Conservation (phyloP, 1,139 yeast genomes). For the Entelexis paramagnoliae region DNA sequence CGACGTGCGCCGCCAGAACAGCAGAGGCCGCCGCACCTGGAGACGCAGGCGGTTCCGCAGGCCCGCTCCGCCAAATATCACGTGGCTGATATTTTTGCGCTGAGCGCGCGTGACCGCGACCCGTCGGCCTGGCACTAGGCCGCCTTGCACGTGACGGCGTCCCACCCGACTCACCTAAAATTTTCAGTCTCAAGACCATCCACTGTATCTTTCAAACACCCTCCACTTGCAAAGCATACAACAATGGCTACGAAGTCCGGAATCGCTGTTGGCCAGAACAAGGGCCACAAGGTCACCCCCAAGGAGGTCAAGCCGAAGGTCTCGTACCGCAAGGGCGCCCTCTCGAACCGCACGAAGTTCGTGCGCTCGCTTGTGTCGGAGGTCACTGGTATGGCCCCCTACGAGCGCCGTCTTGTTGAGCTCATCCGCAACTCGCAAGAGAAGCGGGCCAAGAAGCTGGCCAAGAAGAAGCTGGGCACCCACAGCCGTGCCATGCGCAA, state of each 20-base stretch:
- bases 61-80: too few relatives aligned
- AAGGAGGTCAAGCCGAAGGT: constrained; percentile 90
- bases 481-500: constrained; percentile 99
- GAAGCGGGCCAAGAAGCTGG: constrained; percentile 99
- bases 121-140: too few relatives aligned
- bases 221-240: constrained; percentile 12
- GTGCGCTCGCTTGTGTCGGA: constrained; percentile 94
- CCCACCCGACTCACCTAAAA: constrained; percentile 17
- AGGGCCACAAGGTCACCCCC: constrained; percentile 95
- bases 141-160: background rate
- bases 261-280: constrained; percentile 97
- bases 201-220: constrained; percentile 7
- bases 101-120: too few relatives aligned
- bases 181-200: constrained; percentile 7
- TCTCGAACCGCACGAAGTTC: constrained; percentile 90
- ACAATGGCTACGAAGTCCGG: constrained; percentile 41
- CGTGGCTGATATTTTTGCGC: too few relatives aligned
- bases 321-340: constrained; percentile 95
- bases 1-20: too few relatives aligned
- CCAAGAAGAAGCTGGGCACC: constrained; percentile 99
- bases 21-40: too few relatives aligned
- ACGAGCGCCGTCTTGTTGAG: constrained; percentile 99
- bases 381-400: constrained; percentile 98
- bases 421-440: constrained; percentile 99
- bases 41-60: too few relatives aligned